phyloP scores from a whole-genome alignment of 225 moss, liverwort and hornwort species.

The Climacium dendroides region DNA sequence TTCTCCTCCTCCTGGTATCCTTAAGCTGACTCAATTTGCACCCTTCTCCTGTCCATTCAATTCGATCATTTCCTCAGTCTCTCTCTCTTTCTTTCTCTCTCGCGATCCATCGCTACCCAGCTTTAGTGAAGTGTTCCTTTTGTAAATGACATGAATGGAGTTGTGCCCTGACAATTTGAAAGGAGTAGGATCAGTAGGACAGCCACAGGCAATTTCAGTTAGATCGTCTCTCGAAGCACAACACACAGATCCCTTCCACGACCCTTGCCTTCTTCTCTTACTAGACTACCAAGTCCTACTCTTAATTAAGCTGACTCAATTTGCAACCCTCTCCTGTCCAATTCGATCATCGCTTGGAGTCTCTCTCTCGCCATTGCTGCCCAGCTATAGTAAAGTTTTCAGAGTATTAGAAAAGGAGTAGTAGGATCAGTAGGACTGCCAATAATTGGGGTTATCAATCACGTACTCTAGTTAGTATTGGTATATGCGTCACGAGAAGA shows the following conservation, averaged over 20 bases:
- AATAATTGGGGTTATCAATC: not conserved
- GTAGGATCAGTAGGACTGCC: not conserved
- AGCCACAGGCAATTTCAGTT: not conserved
- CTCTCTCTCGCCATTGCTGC: not conserved
- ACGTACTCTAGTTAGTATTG: not conserved
- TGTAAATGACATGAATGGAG: not conserved
- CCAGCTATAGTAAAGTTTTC: not conserved
- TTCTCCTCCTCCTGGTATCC: not conserved
- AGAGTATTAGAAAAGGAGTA: not conserved
- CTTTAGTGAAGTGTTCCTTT: not conserved
- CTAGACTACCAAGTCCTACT: not conserved
- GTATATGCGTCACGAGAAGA: not conserved
- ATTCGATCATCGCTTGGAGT: not conserved
- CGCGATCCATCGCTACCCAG: not conserved
- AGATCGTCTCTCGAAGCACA: not conserved
- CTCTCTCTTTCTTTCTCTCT: not conserved
- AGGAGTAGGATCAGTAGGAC: not conserved
- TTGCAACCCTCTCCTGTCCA: not conserved
- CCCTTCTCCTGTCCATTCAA: not conserved
- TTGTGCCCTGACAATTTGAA: not conserved
- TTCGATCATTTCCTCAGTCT: not conserved
- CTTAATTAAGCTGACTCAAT: not conserved
- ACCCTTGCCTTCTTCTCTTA: not conserved
- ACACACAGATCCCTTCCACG: not conserved
- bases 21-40: not conserved